Evolutionary conservation across 1,284 basidiomycete genomes (phyloP), one percentile per base, ranked within the genome.

Genomic region (Trichosporon sp.): DNA sequence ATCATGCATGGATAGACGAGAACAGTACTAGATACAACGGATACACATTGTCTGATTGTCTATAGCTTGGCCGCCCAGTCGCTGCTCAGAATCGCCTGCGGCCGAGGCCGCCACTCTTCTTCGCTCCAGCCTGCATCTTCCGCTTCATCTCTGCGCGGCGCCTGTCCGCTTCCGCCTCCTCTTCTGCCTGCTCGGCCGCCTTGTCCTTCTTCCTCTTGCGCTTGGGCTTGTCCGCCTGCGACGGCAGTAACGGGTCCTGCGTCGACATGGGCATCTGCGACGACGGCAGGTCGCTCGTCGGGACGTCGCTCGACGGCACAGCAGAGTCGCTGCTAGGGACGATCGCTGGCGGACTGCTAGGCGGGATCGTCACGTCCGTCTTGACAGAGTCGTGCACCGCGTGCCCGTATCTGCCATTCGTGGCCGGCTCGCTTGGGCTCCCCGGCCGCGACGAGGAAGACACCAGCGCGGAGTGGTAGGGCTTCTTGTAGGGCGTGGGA

Each of bases 151-250:
- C 78, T 44, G 68, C 74, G 27, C 69, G 62, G 7, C 74, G 67
- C 53, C 63, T 71, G 53, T 77, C 75, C 42, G 77, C 68, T 60
- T 72, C 73, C 3, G 76, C 76, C 68, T 79, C 78, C 60, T 80
- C 78, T 51, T 75, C 75, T 38, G 65, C 66, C 51, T 77, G 77
- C 31, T 72, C 69, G 18, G 75, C 75, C 63, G 73, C 70, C 70
- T 77, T 75, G 21, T 68, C 72, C 67, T 71, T 73, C 67, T 77
- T 75, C 29, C 65, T 68, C 70, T 67, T 69, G 29, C 56, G 27
- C 27, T 15, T 29, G 15, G 56, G 56, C 18, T 31, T 64, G 69
- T 67, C 72, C 67, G 58, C 44, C 62, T 60, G 69, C 11, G 72
- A 65, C 13, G 67, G 67, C 31, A 72, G 34, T 32, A 72, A 65